Evolutionary conservation across 2,329 filamentous ascomycete genomes (phyloP).

Genomic region (Ilyonectria mors-panacis): DNA sequence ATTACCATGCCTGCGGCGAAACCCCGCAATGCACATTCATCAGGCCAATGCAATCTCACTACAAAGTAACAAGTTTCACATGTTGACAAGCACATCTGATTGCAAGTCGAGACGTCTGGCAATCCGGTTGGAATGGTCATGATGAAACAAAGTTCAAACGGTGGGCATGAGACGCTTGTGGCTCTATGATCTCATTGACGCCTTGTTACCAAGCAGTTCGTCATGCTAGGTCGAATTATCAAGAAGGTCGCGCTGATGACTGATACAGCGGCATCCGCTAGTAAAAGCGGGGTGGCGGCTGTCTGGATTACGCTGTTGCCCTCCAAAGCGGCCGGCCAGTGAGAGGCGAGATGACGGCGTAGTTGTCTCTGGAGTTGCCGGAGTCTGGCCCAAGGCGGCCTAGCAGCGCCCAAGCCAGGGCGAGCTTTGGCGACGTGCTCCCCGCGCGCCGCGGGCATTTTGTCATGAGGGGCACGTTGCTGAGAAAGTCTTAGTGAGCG

Average conservation of each 20-base stretch:
- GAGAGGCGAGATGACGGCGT: background rate
- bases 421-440: slow-evolving; percentile 13
- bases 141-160: background rate
- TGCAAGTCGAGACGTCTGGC: background rate
- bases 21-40: no score
- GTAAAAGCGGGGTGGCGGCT: slow-evolving; percentile 40
- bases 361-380: background rate
- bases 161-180: background rate
- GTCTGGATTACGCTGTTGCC: slow-evolving; percentile 46
- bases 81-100: no score
- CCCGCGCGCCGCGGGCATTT: background rate
- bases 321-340: slow-evolving; percentile 38
- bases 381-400: background rate
- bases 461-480: slow-evolving; percentile 39
- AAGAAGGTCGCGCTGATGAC: slow-evolving; percentile 35
- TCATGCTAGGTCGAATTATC: slow-evolving; percentile 37
- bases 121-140: background rate
- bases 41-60: no score
- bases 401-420: background rate
- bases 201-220: slow-evolving; percentile 29
- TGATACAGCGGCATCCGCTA: slow-evolving; percentile 37
- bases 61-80: background rate
- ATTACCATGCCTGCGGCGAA: no score
- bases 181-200: background rate
- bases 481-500: slow-evolving; percentile 46